phyloP scores from a whole-genome alignment of 2,329 filamentous ascomycete genomes.

The Basipetospora sp. region DNA sequence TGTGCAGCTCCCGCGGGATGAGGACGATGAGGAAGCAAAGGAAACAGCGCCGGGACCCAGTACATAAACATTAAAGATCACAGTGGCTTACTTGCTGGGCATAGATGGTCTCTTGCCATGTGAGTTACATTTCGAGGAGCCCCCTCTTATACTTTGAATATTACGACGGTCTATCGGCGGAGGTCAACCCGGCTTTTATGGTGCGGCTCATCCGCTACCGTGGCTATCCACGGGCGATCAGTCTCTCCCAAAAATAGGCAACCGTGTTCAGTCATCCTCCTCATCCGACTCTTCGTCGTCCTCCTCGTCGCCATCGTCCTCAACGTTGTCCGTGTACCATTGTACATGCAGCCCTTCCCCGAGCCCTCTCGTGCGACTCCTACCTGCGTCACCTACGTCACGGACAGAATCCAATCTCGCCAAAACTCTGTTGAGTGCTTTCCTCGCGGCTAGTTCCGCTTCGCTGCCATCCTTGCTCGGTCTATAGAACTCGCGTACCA shows the following conservation, averaged over 20 bases:
- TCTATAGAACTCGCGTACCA: conserved; percentile 42
- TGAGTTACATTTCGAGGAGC: too few species aligned
- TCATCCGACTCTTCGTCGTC: background rate
- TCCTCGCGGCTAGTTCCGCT: conserved; percentile 38
- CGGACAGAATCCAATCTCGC: conserved; percentile 7
- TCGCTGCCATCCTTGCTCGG: conserved; percentile 31
- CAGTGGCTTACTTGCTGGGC: too few species aligned
- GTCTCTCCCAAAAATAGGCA: too few species aligned
- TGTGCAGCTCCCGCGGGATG: conserved; percentile 64
- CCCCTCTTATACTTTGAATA: too few species aligned
- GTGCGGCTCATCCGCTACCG: too few species aligned
- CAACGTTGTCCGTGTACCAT: conserved; percentile 20
- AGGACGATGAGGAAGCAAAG: conserved; percentile 36
- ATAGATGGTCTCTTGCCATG: too few species aligned
- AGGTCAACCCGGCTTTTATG: too few species aligned
- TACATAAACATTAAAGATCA: too few species aligned
- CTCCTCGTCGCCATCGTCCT: background rate
- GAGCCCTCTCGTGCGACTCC: conserved; percentile 18
- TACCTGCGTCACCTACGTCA: conserved; percentile 13
- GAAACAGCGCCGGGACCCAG: too few species aligned
- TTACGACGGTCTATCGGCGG: too few species aligned
- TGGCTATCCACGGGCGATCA: too few species aligned
- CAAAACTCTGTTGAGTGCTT: conserved; percentile 33
- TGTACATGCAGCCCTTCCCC: conserved; percentile 31
- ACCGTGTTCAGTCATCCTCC: too few species aligned